Base-by-base conservation (phyloP, 2,329 filamentous ascomycete genomes). In the Didymella keratinophila region DNA sequence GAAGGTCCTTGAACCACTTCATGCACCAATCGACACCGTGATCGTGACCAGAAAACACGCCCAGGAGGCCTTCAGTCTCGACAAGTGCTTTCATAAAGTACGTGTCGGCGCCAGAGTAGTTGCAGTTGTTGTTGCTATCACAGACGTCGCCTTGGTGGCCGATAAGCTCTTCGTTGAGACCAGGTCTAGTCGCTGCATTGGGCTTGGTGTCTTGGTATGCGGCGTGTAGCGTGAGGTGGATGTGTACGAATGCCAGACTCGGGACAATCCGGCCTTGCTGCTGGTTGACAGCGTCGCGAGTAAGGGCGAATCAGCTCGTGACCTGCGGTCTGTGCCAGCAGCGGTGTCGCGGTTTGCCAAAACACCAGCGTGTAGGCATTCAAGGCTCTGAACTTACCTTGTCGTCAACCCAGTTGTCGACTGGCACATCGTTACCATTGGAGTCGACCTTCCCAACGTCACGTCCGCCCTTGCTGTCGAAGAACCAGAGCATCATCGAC, bases 401-500 rank as follows among this genome's bases (percentile, higher is more conserved):
- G 14, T 67, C 53, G 36, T 70, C 64, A 0, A 74, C 71, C 57
- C 61, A 71, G 23, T 61, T 56, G 0, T 39, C 42, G 1, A 68
- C 55, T 0, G 60, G 39, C 9, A 65, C 53, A 10, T 70, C 64
- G 0, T 62, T 42, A 1, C 66, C 65, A 2, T 45, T 53, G 9
- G 62, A 58, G 21, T 72, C 56, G 36, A 27, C 28, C 21, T 52
- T 57, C 4, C 28, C 25, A 34, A 64, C 71, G 20, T 59, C 54
- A 12, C 57, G 61, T 2, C 72, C 73, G 45, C 70, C 71, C 42
- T 65, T 71, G 56, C 70, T 73, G 67, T 92, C 89, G 66, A 92
- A 91, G 76, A 91, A 91, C 87, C 88, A 92, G 1, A 92, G 78
- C 0, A 92, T 64, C 7, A 85, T 83, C 53, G 57, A 81, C 6